A percentile compares a stretch with the other conserved stretches of the same genome.
Evolutionary conservation across 257 asterid species (phyloP).

Genomic region (Solanum virginianum): DNA sequence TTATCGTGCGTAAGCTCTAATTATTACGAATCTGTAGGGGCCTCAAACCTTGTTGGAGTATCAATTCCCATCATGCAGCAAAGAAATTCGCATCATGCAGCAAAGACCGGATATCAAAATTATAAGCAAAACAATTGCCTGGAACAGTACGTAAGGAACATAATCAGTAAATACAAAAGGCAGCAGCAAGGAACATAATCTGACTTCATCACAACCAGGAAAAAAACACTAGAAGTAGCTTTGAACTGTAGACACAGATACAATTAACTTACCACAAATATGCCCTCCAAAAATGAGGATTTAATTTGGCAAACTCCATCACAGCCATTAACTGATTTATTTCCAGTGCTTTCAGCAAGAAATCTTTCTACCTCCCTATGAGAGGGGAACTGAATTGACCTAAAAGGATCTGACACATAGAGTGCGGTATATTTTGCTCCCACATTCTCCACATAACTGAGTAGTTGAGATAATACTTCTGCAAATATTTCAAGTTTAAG

Average conservation of each 20-base stretch:
- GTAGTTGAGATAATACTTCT: conserved; percentile 63
- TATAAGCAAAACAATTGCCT: conserved; percentile 82
- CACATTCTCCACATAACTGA: conserved; percentile 48
- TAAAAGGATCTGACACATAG: conserved; percentile 70
- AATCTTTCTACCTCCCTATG: conserved; percentile 52
- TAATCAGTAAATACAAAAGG: not conserved
- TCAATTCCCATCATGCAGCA: conserved; percentile 99
- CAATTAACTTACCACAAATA: conserved; percentile 61
- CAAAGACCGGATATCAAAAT: conserved; percentile 93
- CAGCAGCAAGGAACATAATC: not conserved
- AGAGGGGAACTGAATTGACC: conserved; percentile 31
- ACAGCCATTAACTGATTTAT: conserved; percentile 42
- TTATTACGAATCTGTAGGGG: conserved; percentile 67
- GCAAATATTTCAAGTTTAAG: conserved; percentile 21
- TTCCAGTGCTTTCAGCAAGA: conserved; percentile 75
- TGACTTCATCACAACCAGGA: not conserved
- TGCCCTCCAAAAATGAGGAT: conserved; percentile 84
- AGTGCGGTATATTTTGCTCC: conserved; percentile 65
- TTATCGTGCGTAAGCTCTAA: not conserved
- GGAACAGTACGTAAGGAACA: conserved; percentile 12
- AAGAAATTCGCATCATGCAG: conserved; percentile 93
- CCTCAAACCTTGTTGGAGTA: conserved; percentile 92
- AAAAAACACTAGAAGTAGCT: not conserved
- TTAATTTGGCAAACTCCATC: conserved; percentile 91
- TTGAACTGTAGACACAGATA: not conserved